Base-by-base conservation (phyloP, 2,329 filamentous ascomycete genomes). In the Tympanopsis confertula region DNA sequence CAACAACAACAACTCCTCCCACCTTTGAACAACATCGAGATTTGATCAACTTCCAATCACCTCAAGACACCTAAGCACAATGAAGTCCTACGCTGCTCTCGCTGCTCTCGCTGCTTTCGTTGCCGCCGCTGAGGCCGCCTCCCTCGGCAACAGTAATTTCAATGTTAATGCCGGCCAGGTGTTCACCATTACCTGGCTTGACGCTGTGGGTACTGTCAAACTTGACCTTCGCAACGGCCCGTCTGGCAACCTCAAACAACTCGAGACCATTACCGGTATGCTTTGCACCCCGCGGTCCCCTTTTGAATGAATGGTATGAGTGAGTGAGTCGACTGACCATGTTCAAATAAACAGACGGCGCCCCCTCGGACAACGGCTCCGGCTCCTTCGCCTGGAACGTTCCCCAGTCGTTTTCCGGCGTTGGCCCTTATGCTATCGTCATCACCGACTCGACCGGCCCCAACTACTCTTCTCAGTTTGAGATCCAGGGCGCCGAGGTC, bases 391-490 rank as follows among this genome's bases (percentile, higher is more conserved):
- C 51, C 42, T 66, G 59, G 58, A 55, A 51, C 13, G 58, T 61
- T 13, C 44, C 56, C 19, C 33, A 50, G n/a, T 46, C 47, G 41
- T 50, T 66, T 20, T 40, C 57, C 22, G 22, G 22, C 40, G 47
- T 53, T 19, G 65, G 55, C 50, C 49, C 46, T 20, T 70, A 69
- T 46, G 65, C 66, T 43, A 56, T 70, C 45, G 52, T 61, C 53
- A 66, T 70, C 47, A 42, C 39, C 19, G 65, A 69, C 45, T 48
- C 47, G 22, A 49, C 46, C 20, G 44, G 37, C 12, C 43, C 49
- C 49, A 70, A 70, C 64, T 70, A 63, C 59, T 63, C 59, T 47
- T 4, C 41, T 12, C 54, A 54, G 49, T 69, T 65, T 51, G 13
- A 43, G 5, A 45, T 63, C 36, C 15, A 37, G 13, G 58, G 57